These are phyloP conservation scores for Hawksworthiomyces lignivorus DNA, from an alignment of 2,329 filamentous ascomycete genomes.

Conservation along the genomic window DNA sequence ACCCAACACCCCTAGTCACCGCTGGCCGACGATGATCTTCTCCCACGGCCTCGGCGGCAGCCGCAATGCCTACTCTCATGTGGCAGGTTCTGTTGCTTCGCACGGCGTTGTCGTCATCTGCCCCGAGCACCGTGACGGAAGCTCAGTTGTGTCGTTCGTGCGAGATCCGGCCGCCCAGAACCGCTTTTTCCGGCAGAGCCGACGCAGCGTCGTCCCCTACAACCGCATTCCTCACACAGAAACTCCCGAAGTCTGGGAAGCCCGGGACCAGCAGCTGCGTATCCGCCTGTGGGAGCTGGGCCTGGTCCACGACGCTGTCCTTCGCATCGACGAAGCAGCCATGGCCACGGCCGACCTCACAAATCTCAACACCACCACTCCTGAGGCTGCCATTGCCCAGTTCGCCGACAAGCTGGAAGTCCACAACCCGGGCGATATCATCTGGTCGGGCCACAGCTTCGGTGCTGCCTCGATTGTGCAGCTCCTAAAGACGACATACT, in stretches of 20 bases:
- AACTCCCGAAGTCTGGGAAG: conserved; percentile 56
- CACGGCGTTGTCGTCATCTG: conserved; percentile 76
- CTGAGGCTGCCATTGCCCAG: conserved; percentile 42
- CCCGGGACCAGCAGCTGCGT: conserved; percentile 62
- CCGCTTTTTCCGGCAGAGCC: conserved; percentile 26
- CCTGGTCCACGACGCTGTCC: conserved; percentile 58
- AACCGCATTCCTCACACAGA: conserved; percentile 53
- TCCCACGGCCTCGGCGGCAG: conserved; percentile 78
- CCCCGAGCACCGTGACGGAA: conserved; percentile 77
- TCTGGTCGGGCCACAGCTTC: conserved; percentile 75
- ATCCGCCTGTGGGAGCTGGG: conserved; percentile 75
- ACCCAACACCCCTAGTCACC: conserved; percentile 36
- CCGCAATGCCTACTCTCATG: conserved; percentile 77
- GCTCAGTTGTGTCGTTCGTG: conserved; percentile 65
- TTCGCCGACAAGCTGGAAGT: conserved; percentile 60
- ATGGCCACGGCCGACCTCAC: conserved; percentile 20
- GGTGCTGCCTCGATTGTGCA: conserved; percentile 68
- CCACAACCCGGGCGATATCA: conserved; percentile 61
- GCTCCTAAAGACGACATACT: conserved; percentile 72
- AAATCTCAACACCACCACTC: conserved; percentile 45
- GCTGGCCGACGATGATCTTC: conserved; percentile 79
- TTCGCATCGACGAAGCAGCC: conserved; percentile 54
- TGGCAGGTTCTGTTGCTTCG: conserved; percentile 70
- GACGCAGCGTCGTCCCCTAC: conserved; percentile 37
- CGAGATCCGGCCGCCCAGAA: conserved; percentile 48